These are phyloP conservation scores for Emericellopsis terricola DNA, from an alignment of 495 filamentous ascomycete species.

Conservation along the genomic window DNA sequence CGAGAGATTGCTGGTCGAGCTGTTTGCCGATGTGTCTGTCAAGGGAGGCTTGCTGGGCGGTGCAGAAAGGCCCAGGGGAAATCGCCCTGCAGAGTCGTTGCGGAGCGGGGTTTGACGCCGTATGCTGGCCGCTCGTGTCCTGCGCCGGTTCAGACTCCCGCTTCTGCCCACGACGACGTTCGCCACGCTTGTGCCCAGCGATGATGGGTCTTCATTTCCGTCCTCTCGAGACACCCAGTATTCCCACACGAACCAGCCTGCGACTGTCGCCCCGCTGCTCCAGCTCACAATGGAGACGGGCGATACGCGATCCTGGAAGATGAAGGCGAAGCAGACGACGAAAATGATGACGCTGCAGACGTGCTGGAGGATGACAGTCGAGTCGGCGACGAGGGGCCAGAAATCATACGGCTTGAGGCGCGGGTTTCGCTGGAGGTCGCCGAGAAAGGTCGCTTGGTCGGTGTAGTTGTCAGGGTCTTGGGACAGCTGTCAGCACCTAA, in stretches of 20 bases:
- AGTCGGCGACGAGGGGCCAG: constrained; percentile 89
- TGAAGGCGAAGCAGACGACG: constrained; percentile 80
- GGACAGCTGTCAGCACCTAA: not conserved
- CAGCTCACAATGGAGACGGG: constrained; percentile 75
- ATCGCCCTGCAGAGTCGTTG: not conserved
- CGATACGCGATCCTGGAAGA: constrained; percentile 66
- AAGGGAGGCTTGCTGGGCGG: not conserved
- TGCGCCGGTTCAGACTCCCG: constrained; percentile 4
- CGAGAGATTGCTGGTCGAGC: constrained; percentile 20
- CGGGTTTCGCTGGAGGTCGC: constrained; percentile 89
- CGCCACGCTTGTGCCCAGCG: constrained; percentile 17
- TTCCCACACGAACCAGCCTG: constrained; percentile 88
- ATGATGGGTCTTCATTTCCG: constrained; percentile 20
- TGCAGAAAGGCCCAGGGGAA: not conserved
- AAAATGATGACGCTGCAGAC: constrained; percentile 89
- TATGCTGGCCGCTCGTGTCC: constrained; percentile 3
- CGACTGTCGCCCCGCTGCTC: constrained; percentile 63
- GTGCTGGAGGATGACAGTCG: constrained; percentile 93
- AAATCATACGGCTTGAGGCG: constrained; percentile 92
- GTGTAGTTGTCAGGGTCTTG: constrained; percentile 96
- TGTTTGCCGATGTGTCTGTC: constrained; percentile 15
- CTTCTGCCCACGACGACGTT: constrained; percentile 7
- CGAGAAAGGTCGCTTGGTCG: constrained; percentile 86
- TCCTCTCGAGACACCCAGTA: constrained; percentile 54
- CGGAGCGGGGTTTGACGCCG: not conserved